phyloP scores from a whole-genome alignment of 345 rosid genomes.

The Balakata baccata region DNA sequence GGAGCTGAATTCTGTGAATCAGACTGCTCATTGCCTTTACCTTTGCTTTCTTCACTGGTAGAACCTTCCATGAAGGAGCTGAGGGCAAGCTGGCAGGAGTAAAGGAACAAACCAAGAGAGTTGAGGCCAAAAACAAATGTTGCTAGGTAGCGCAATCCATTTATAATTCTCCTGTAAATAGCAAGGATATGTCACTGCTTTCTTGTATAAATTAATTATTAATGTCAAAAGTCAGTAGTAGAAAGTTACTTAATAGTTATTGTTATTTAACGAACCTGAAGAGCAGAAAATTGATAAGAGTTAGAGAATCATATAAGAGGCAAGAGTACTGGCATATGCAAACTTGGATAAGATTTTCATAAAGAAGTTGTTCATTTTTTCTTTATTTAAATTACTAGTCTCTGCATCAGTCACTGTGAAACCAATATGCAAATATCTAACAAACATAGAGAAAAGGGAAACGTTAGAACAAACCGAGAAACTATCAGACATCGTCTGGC shows the following conservation, averaged over 20 bases:
- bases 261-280: conserved; percentile 84
- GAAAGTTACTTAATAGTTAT: conserved; percentile 67
- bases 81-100: conserved; percentile 66
- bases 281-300: conserved; percentile 18
- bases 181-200: conserved; percentile 8
- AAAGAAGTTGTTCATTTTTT: too few relatives aligned
- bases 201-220: conserved; percentile 10
- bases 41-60: conserved; percentile 26
- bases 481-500: conserved; percentile 67
- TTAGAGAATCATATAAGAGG: conserved; percentile 10
- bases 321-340: too few relatives aligned
- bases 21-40: conserved; percentile 21
- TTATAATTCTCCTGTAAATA: conserved; percentile 68
- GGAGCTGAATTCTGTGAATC: conserved; percentile 27
- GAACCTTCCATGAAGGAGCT: conserved; percentile 48
- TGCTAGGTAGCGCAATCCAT: conserved; percentile 88
- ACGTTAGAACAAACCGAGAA: conserved; percentile 51
- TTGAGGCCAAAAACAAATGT: conserved; percentile 90
- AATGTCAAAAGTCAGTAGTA: neutral
- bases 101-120: conserved; percentile 70
- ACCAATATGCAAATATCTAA: neutral
- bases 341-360: too few relatives aligned
- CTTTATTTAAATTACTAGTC: too few relatives aligned
- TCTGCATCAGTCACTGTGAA: too few relatives aligned
- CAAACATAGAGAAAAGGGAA: neutral